Evolutionary conservation across 306 rosid genomes (phyloP).

Genomic region (Abrus pulchellus): DNA sequence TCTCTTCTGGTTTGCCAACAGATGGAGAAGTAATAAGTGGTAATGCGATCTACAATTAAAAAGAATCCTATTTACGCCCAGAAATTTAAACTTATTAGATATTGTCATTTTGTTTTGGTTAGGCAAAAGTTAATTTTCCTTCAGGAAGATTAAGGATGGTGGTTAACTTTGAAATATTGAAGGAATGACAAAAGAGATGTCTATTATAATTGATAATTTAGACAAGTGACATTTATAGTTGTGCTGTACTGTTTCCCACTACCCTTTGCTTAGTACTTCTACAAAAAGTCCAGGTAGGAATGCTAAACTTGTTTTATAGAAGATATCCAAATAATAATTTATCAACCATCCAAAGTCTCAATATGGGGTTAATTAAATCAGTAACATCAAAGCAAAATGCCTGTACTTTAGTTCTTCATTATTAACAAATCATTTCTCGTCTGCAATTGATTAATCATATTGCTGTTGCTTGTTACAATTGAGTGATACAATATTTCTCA

Average conservation of each 20-base stretch:
- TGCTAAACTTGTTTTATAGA: neutral
- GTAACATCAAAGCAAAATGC: conserved; percentile 11
- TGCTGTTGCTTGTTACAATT: neutral
- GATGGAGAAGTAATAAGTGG: conserved; percentile 95
- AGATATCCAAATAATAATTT: conserved; percentile 12
- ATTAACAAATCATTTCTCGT: conserved; percentile 9
- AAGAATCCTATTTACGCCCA: neutral
- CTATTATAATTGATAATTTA: conserved; percentile 2
- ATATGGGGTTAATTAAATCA: neutral
- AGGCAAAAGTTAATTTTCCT: conserved; percentile 8
- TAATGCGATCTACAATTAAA: conserved; percentile 48
- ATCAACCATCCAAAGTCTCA: neutral
- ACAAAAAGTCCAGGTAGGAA: neutral
- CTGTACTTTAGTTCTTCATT: neutral
- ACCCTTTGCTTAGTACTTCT: neutral
- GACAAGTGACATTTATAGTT: neutral
- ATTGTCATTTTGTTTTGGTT: neutral
- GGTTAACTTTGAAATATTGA: neutral
- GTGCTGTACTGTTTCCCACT: neutral
- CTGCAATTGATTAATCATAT: conserved; percentile 13
- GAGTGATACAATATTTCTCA: neutral
- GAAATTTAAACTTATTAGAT: neutral
- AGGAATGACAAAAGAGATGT: neutral
- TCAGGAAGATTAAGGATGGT: conserved; percentile 32
- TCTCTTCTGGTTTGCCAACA: conserved; percentile 86